Evolutionary conservation across 345 rosid genomes (phyloP).

Genomic region (Crucihimalaya himalaica): DNA sequence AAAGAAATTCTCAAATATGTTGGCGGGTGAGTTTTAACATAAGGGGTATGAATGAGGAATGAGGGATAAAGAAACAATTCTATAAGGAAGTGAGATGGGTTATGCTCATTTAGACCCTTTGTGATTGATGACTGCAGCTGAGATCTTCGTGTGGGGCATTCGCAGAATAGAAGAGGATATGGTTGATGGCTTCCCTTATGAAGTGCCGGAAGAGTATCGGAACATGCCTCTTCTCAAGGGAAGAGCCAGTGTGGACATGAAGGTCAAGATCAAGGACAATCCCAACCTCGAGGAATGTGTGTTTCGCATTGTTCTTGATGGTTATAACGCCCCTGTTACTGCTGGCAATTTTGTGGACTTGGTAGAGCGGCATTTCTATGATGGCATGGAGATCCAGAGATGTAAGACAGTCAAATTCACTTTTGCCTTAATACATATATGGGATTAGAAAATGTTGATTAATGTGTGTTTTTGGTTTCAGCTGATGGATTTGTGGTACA

Average conservation of each 20-base stretch:
- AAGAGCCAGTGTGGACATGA: conserved; percentile 95
- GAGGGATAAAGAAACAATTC: neutral
- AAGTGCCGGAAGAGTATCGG: conserved; percentile 82
- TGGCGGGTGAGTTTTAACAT: conserved; percentile 62
- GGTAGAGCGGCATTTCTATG: conserved; percentile 90
- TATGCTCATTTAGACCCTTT: conserved; percentile 45
- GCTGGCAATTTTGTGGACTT: conserved; percentile 94
- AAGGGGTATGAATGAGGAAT: conserved; percentile 9
- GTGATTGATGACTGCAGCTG: conserved; percentile 99
- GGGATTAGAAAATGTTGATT: too few species aligned
- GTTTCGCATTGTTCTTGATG: conserved; percentile 89
- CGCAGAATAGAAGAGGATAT: conserved; percentile 99
- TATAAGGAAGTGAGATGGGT: conserved; percentile 30
- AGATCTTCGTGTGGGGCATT: conserved; percentile 99
- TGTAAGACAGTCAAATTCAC: conserved; percentile 44
- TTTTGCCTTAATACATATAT: neutral
- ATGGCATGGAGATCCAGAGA: conserved; percentile 98
- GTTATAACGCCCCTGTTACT: conserved; percentile 95
- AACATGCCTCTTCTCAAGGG: conserved; percentile 95
- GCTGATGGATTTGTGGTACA: conserved; percentile 99
- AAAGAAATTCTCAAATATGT: conserved; percentile 88
- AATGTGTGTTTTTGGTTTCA: conserved; percentile 41
- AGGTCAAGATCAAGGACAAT: conserved; percentile 96
- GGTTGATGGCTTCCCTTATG: conserved; percentile 92
- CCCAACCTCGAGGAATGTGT: conserved; percentile 83